Conservation (phyloP, 768 basidiomycete genomes). For the Panaeolus cyanescens region DNA sequence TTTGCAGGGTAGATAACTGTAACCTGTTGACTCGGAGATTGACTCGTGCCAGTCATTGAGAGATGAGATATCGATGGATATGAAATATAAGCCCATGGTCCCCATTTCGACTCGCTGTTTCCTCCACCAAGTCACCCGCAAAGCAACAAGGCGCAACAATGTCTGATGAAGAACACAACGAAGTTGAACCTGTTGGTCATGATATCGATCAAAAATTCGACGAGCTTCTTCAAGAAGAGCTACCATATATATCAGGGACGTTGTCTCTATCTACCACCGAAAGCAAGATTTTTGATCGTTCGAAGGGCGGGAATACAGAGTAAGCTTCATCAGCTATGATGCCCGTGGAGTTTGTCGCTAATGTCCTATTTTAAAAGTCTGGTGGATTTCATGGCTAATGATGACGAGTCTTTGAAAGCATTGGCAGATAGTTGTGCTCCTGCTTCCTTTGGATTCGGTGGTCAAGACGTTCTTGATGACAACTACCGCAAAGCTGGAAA, state of each 20-base stretch:
- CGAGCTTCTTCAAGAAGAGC: neutral
- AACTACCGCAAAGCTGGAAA: conserved; percentile 32
- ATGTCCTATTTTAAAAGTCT: neutral
- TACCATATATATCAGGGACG: neutral
- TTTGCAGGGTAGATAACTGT: no score
- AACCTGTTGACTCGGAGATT: no score
- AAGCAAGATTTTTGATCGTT: neutral
- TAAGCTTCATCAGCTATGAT: neutral
- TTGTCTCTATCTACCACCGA: neutral
- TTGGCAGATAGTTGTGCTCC: conserved; percentile 24
- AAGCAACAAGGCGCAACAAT: no score
- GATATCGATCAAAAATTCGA: neutral
- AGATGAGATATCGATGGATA: no score
- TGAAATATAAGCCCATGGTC: no score
- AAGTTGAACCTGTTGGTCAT: no score
- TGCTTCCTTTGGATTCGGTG: conserved; percentile 28
- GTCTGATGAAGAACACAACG: no score
- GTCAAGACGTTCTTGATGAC: conserved; percentile 30
- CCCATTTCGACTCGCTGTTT: no score
- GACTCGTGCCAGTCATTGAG: no score
- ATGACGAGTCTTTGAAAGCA: neutral
- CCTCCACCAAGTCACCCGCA: no score
- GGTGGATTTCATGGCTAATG: neutral
- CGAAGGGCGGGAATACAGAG: neutral
- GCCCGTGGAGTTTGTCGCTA: neutral